These are phyloP conservation scores for Cladorrhinum samala DNA, from an alignment of 495 filamentous ascomycete genomes.

Conservation along the genomic window DNA sequence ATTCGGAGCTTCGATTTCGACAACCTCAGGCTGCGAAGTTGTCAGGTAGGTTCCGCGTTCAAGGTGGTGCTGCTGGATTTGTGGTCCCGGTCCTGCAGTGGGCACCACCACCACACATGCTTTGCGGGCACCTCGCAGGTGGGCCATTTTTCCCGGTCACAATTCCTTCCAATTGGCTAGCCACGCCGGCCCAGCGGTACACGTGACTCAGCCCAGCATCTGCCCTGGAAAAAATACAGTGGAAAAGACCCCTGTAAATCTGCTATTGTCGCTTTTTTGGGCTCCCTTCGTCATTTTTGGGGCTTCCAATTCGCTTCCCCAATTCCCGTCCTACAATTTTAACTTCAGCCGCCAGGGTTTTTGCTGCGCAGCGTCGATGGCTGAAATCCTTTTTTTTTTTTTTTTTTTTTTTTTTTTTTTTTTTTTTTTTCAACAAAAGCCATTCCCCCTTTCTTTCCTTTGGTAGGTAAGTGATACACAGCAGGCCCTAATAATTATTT, in stretches of 20 bases:
- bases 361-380: too few relatives aligned
- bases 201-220: not conserved
- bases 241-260: not conserved
- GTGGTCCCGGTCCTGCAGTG: constrained; percentile 10
- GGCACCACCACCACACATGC: not conserved
- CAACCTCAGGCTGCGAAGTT: not conserved
- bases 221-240: not conserved
- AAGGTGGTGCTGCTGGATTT: constrained; percentile 13
- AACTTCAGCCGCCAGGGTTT: too few relatives aligned
- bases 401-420: not conserved
- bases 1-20: constrained; percentile 8
- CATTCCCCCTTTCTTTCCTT: not conserved
- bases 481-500: too few relatives aligned
- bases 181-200: not conserved
- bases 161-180: not conserved
- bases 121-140: not conserved
- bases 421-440: not conserved
- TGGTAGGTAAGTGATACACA: too few relatives aligned
- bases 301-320: not conserved
- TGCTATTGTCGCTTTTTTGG: not conserved
- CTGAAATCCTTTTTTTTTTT: not conserved
- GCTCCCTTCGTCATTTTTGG: not conserved
- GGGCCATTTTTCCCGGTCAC: not conserved
- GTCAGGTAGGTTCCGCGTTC: constrained; percentile 12
- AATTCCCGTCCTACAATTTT: too few relatives aligned